phyloP scores from a whole-genome alignment of 1,139 yeast species.

The Suhomyces taliae region DNA sequence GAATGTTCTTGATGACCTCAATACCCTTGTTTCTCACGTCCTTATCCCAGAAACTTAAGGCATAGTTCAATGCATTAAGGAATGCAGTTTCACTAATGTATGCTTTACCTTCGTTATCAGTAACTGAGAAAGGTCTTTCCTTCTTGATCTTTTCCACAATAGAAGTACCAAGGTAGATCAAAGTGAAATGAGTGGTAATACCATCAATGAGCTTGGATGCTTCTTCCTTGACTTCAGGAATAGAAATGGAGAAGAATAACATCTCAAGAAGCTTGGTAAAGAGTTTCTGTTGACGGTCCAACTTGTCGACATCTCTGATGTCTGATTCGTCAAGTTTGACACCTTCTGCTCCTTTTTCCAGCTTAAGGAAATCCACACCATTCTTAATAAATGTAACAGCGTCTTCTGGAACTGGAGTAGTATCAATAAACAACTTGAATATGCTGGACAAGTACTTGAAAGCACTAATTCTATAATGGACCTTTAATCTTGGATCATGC shows the following conservation, averaged over 20 bases:
- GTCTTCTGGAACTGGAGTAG: constrained; percentile 60
- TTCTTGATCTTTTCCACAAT: constrained; percentile 69
- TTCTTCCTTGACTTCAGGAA: constrained; percentile 71
- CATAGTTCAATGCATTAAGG: constrained; percentile 72
- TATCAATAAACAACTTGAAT: constrained; percentile 67
- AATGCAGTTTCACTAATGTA: constrained; percentile 69
- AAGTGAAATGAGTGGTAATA: constrained; percentile 74
- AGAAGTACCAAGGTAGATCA: constrained; percentile 74
- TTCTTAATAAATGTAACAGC: constrained; percentile 45
- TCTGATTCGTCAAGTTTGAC: constrained; percentile 44
- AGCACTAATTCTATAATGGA: constrained; percentile 74
- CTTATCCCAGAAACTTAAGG: constrained; percentile 74
- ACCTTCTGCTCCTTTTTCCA: constrained; percentile 40
- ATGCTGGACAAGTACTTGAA: constrained; percentile 69
- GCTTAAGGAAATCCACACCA: constrained; percentile 49
- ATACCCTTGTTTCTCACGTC: constrained; percentile 73
- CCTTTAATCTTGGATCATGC: constrained; percentile 64
- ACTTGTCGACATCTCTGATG: constrained; percentile 48
- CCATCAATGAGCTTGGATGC: constrained; percentile 64
- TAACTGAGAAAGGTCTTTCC: constrained; percentile 69
- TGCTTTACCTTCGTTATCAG: constrained; percentile 76
- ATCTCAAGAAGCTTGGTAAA: constrained; percentile 64
- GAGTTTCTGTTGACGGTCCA: constrained; percentile 61
- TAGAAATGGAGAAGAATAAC: constrained; percentile 70
- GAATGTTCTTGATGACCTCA: constrained; percentile 61